Base-by-base conservation (phyloP, 1,284 basidiomycete genomes). In the Anthracocystis panici-leucophaei region DNA sequence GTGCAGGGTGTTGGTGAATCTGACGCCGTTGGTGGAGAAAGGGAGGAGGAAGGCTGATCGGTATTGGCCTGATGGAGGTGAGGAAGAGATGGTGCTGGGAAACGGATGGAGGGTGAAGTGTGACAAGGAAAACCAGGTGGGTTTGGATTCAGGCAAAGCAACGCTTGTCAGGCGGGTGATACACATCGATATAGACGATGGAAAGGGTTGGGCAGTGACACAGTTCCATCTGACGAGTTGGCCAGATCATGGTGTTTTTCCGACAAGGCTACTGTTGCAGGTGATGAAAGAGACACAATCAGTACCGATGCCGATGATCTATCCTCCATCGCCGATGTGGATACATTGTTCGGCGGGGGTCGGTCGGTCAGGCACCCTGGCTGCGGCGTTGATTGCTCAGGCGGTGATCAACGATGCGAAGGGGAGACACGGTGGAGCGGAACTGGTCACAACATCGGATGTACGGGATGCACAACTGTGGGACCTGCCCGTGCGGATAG, bases 161-260 rank as follows among this genome's bases (percentile, higher is more conserved):
- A 64, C 49, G 7, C 57, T 71, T 2, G 31, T 55, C 20, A 45
- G 64, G 45, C 65, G 75, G 18, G 53, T 46, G 8, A 57, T 60
- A 10, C 59, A 57, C 45, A 25, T 71, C 27, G 54, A 58, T 6
- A 48, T 31, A n/a, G 49, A 27, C 16, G 48, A 53, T 14, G 7
- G 10, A 0, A 40, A 67, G 9, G 56, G 35, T 21, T 70, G 71
- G 71, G 29, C 51, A 3, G 79, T 94, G 82, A 89, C 88, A 33
- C 92, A 94, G 83, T 79, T 94, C 78, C 86, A 93, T 35, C 93
- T 91, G 77, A 86, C 88, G 14, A 89, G 90, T 2, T 95, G 93
- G 93, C 92, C 92, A 18, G 93, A 95, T 84, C 91, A 92, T 73
- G 92, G 92, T 45, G 89, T 92, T 5, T 92, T 93, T 23, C 85